Evolutionary conservation across 2,329 filamentous ascomycete species (phyloP).

Genomic region (Beauveria brongniartii): DNA sequence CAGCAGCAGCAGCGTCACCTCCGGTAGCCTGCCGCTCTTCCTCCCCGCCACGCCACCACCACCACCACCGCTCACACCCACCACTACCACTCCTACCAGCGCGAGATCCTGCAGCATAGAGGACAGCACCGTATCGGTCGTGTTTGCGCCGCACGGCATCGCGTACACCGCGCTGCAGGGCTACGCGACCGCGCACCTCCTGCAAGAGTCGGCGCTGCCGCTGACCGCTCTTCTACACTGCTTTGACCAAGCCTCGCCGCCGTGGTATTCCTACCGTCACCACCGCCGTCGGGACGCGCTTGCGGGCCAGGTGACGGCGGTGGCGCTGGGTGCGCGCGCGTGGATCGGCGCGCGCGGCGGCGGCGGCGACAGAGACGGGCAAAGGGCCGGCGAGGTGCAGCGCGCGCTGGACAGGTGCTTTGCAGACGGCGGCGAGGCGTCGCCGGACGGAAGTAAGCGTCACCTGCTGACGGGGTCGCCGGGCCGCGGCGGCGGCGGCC

Average conservation of each 20-base stretch:
- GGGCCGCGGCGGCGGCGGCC: too few species aligned
- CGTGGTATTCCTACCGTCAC: constrained; percentile 50
- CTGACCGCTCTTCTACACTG: constrained; percentile 57
- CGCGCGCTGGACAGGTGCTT: constrained; percentile 21
- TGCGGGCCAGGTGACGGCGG: constrained; percentile 48
- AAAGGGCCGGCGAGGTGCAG: constrained; percentile 30
- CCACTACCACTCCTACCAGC: too few species aligned
- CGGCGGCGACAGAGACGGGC: constrained; percentile 36
- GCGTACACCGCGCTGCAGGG: constrained; percentile 43
- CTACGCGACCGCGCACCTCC: constrained; percentile 50
- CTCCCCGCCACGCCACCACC: constrained; percentile 12
- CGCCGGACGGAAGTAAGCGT: not conserved
- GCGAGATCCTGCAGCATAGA: too few species aligned
- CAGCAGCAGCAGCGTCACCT: not conserved
- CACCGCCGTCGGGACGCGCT: constrained; percentile 46
- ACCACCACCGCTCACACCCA: constrained; percentile 12
- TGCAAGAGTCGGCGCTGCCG: constrained; percentile 48
- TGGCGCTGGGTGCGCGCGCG: constrained; percentile 40
- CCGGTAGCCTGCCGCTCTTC: constrained; percentile 5
- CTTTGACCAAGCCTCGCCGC: constrained; percentile 50
- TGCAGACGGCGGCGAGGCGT: constrained; percentile 8
- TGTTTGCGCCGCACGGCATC: constrained; percentile 59
- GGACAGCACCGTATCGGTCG: constrained; percentile 45
- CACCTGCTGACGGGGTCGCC: not conserved
- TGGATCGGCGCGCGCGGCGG: constrained; percentile 55